Conservation (phyloP, 345 rosid species). For the Citrus hindsii region DNA sequence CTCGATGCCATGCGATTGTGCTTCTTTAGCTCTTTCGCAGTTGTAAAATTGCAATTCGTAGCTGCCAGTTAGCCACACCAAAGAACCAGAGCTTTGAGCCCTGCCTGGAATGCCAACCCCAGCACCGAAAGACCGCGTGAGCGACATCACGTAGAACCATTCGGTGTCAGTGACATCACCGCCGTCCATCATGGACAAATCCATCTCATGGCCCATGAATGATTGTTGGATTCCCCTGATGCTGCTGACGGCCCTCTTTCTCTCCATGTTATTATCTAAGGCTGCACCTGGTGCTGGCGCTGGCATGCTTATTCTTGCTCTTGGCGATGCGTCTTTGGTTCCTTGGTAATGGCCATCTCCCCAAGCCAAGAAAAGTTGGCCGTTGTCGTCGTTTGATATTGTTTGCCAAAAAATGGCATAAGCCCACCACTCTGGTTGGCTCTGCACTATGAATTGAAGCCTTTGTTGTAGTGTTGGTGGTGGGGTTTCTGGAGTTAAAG, state of each 20-base stretch:
- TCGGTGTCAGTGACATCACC: slow-evolving; percentile 42
- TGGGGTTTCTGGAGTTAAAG: slow-evolving; percentile 35
- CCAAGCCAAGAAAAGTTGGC: slow-evolving; percentile 50
- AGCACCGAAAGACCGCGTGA: slow-evolving; percentile 48
- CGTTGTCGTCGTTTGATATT: slow-evolving; percentile 33
- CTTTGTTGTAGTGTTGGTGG: slow-evolving; percentile 47
- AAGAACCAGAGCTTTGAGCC: slow-evolving; percentile 45
- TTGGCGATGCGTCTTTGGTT: slow-evolving; percentile 23
- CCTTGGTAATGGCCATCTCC: slow-evolving; percentile 68
- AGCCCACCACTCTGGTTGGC: slow-evolving; percentile 53
- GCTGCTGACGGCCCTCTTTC: slow-evolving; percentile 26
- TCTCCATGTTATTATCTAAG: slow-evolving; percentile 11
- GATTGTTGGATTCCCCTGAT: slow-evolving; percentile 35
- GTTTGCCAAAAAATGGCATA: slow-evolving; percentile 70
- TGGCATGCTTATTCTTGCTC: slow-evolving; percentile 5
- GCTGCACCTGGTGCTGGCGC: not conserved
- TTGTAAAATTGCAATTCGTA: slow-evolving; percentile 45
- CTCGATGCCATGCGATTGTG: slow-evolving; percentile 52
- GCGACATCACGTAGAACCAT: slow-evolving; percentile 68
- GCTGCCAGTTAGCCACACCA: slow-evolving; percentile 57
- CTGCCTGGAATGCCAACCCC: slow-evolving; percentile 51
- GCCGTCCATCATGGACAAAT: slow-evolving; percentile 34
- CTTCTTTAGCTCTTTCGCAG: slow-evolving; percentile 62
- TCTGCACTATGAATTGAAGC: slow-evolving; percentile 46
- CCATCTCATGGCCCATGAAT: slow-evolving; percentile 28